These are phyloP conservation scores for Daldinia sp. DNA, from an alignment of 2,329 filamentous ascomycete genomes.

Conservation along the genomic window DNA sequence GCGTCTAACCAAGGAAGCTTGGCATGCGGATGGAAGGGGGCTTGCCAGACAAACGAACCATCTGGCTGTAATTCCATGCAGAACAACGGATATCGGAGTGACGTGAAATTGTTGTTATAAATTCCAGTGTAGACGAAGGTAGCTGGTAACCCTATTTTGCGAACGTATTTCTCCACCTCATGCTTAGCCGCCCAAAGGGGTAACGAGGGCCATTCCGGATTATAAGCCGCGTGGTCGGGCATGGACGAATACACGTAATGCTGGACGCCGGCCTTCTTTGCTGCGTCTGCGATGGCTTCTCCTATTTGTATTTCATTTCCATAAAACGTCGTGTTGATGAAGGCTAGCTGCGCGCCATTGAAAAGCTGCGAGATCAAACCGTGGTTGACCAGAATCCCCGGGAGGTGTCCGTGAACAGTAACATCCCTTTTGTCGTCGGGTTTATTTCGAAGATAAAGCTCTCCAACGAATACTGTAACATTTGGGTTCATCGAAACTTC, in stretches of 20 bases:
- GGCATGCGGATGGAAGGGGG: constrained; percentile 90
- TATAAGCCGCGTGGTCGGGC: constrained; percentile 90
- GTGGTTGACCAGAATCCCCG: constrained; percentile 76
- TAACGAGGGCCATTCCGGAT: constrained; percentile 80
- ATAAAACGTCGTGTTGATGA: constrained; percentile 98
- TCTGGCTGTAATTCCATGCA: constrained; percentile 90
- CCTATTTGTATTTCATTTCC: constrained; percentile 94
- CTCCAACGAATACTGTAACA: constrained; percentile 73
- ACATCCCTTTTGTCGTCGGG: constrained; percentile 70
- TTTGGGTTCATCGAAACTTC: constrained; percentile 87
- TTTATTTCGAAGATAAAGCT: constrained; percentile 69
- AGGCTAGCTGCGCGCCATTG: constrained; percentile 85
- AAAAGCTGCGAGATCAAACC: constrained; percentile 83
- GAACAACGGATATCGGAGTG: constrained; percentile 90
- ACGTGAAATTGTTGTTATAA: constrained; percentile 99
- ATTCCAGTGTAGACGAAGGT: constrained; percentile 98
- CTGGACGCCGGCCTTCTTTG: constrained; percentile 83
- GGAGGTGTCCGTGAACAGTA: constrained; percentile 73
- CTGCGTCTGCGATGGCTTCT: constrained; percentile 87
- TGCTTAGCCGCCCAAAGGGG: constrained; percentile 95
- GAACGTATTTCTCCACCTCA: constrained; percentile 90
- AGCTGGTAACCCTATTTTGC: constrained; percentile 82
- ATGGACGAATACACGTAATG: constrained; percentile 98
- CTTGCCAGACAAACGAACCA: constrained; percentile 91
- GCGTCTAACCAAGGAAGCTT: constrained; percentile 95